These are phyloP conservation scores for Pseudogymnoascus sp. DNA, from an alignment of 2,329 filamentous ascomycete genomes.

Conservation along the genomic window DNA sequence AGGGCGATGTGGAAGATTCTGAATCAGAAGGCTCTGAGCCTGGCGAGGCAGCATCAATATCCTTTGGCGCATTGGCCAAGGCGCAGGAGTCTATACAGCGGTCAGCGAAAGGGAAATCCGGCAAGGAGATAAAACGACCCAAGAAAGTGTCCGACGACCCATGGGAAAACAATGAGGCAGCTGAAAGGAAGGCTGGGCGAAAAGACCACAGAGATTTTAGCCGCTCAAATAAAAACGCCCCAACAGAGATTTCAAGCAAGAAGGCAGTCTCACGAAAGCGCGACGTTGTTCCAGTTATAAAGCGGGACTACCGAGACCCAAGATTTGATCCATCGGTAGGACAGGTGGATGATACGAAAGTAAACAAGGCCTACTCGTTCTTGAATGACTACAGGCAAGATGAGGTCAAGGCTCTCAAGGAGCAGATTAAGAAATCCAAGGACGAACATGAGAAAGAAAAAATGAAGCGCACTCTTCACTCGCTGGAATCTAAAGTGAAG, in stretches of 20 bases:
- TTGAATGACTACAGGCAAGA: conserved; percentile 74
- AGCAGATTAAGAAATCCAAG: conserved; percentile 61
- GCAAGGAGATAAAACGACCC: conserved; percentile 19
- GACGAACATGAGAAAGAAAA: conserved; percentile 57
- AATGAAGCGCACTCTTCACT: conserved; percentile 65
- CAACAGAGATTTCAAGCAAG: conserved; percentile 74
- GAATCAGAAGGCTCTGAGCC: conserved; percentile 10
- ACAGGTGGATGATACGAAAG: conserved; percentile 48
- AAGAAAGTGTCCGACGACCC: conserved; percentile 17
- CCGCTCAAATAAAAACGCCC: conserved; percentile 79
- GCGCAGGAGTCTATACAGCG: conserved; percentile 64
- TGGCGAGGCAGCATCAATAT: conserved; percentile 50
- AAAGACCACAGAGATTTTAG: conserved; percentile 35
- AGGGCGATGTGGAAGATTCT: conserved; percentile 15
- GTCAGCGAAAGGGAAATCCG: conserved; percentile 30
- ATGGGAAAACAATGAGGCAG: conserved; percentile 34
- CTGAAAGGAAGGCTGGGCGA: conserved; percentile 34
- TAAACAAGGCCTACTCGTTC: conserved; percentile 75
- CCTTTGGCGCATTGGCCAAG: conserved; percentile 84
- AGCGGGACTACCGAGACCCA: conserved; percentile 65
- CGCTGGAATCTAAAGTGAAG: conserved; percentile 72
- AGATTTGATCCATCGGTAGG: conserved; percentile 69
- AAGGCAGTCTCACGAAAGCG: conserved; percentile 75
- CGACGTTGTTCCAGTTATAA: conserved; percentile 57
- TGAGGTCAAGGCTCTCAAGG: conserved; percentile 72